These are phyloP conservation scores for Monosporascus sp. DNA, from an alignment of 2,329 filamentous ascomycete genomes.

Conservation along the genomic window DNA sequence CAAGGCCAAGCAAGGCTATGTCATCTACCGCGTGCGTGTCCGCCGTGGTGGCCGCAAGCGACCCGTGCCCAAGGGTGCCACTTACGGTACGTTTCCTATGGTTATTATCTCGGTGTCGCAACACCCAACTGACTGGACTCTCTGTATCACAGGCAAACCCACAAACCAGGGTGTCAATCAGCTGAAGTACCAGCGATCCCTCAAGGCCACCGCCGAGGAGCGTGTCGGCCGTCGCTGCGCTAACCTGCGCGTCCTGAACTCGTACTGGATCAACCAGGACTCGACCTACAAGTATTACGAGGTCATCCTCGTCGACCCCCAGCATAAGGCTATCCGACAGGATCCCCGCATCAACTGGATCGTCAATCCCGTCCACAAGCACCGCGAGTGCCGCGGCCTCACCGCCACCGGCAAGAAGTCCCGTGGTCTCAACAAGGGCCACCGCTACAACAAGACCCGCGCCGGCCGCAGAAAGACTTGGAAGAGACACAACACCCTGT, in stretches of 20 bases:
- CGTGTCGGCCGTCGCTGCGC: slow-evolving; percentile 98
- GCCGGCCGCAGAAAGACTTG: slow-evolving; percentile 99
- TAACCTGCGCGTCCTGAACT: slow-evolving; percentile 99
- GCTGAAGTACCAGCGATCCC: slow-evolving; percentile 99
- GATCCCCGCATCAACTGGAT: slow-evolving; percentile 99
- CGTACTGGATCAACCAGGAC: slow-evolving; percentile 99
- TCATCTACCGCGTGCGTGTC: slow-evolving; percentile 99
- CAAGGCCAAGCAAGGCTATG: slow-evolving; percentile 99
- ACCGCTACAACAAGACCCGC: slow-evolving; percentile 97
- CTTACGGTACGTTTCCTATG: slow-evolving; percentile 69
- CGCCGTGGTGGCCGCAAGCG: slow-evolving; percentile 98
- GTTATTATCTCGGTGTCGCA: background rate
- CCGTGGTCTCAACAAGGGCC: slow-evolving; percentile 98
- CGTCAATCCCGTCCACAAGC: slow-evolving; percentile 99
- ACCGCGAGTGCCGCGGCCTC: slow-evolving; percentile 95
- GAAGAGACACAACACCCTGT: slow-evolving; percentile 99
- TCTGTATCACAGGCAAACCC: slow-evolving; percentile 73
- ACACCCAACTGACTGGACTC: slow-evolving; percentile 7
- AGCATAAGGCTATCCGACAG: slow-evolving; percentile 99
- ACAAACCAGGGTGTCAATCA: slow-evolving; percentile 99
- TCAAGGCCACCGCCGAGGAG: slow-evolving; percentile 97
- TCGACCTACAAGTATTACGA: slow-evolving; percentile 99
- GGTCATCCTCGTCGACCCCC: slow-evolving; percentile 98
- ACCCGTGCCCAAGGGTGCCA: slow-evolving; percentile 95
- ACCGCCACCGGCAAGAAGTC: slow-evolving; percentile 99